Percentiles rank a stretch among this genome's conserved stretches.
These are phyloP conservation scores for Penicillium sp. DNA, from an alignment of 2,329 filamentous ascomycete genomes.

Conservation along the genomic window DNA sequence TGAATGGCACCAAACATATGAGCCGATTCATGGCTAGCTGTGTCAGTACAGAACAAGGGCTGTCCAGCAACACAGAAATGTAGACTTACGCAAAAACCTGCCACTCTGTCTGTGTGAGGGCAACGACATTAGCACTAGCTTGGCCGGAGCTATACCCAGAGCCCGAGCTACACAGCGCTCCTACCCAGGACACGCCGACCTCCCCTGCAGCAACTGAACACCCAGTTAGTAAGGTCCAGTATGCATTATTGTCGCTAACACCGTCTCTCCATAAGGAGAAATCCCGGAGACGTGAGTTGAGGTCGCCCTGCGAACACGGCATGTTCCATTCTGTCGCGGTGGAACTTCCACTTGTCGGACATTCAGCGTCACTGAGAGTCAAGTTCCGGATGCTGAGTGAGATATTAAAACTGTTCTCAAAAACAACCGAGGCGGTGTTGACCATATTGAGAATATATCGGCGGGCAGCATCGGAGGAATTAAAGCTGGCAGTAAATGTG, in stretches of 20 bases:
- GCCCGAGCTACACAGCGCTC: conserved; percentile 64
- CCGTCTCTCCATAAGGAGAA: conserved; percentile 83
- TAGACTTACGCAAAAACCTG: conserved; percentile 70
- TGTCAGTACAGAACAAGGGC: not conserved
- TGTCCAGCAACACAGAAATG: not conserved
- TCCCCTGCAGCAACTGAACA: conserved; percentile 71
- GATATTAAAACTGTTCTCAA: conserved; percentile 87
- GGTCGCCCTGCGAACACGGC: conserved; percentile 14
- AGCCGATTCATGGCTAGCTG: conserved; percentile 68
- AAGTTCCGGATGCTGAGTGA: conserved; percentile 82
- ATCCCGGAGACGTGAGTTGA: conserved; percentile 51
- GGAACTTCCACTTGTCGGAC: conserved; percentile 65
- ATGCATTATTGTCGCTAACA: conserved; percentile 72
- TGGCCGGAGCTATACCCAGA: conserved; percentile 16
- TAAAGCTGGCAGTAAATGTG: conserved; percentile 71
- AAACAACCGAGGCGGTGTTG: conserved; percentile 78
- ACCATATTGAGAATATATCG: conserved; percentile 54
- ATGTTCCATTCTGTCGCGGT: conserved; percentile 41
- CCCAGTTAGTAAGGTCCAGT: conserved; percentile 83
- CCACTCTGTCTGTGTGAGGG: conserved; percentile 81
- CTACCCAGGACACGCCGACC: conserved; percentile 77
- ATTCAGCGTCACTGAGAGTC: conserved; percentile 68
- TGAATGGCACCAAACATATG: conserved; percentile 87
- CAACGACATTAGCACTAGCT: conserved; percentile 72
- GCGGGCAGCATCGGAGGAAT: conserved; percentile 52